phyloP scores from a whole-genome alignment of 768 basidiomycete species.

The Xerocomellus intermedius region DNA sequence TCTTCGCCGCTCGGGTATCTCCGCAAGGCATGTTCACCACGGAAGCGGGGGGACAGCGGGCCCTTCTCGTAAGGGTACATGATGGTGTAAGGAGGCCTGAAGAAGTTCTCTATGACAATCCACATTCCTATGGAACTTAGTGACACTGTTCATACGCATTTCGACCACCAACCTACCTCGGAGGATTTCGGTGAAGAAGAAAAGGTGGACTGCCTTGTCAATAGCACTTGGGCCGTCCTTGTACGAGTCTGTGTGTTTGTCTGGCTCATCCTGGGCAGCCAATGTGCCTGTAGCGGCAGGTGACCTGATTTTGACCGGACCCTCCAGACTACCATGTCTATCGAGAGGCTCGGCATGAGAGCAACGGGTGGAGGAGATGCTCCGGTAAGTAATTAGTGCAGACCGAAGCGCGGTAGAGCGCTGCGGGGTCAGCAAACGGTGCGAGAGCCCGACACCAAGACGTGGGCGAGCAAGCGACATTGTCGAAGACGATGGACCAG shows the following conservation, averaged over 20 bases:
- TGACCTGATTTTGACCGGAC: slow-evolving; percentile 30
- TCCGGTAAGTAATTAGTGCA: slow-evolving; percentile 46
- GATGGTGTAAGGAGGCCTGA: slow-evolving; percentile 96
- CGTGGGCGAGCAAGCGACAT: slow-evolving; percentile 60
- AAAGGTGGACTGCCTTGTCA: slow-evolving; percentile 93
- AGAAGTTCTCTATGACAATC: slow-evolving; percentile 91
- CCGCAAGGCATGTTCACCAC: slow-evolving; percentile 96
- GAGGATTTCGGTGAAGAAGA: slow-evolving; percentile 99
- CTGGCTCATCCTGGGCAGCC: slow-evolving; percentile 42
- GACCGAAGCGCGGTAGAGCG: slow-evolving; percentile 33
- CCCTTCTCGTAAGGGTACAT: slow-evolving; percentile 99
- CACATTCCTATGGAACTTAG: slow-evolving; percentile 76
- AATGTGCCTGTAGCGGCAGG: slow-evolving; percentile 34
- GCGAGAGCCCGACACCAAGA: slow-evolving; percentile 51
- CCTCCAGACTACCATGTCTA: slow-evolving; percentile 18
- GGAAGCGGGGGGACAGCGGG: slow-evolving; percentile 94
- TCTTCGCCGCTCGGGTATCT: slow-evolving; percentile 98
- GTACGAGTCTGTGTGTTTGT: slow-evolving; percentile 64
- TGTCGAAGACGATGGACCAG: slow-evolving; percentile 21
- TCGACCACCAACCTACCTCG: slow-evolving; percentile 61
- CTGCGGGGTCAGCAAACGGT: slow-evolving; percentile 35
- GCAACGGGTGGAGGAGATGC: slow-evolving; percentile 24
- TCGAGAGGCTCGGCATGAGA: slow-evolving; percentile 21
- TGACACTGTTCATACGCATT: background rate
- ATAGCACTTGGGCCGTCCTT: slow-evolving; percentile 82